Percentiles rank a stretch among this genome's conserved stretches.
phyloP scores from a whole-genome alignment of 169 alveolate genomes.

The Eimeria falciformis region DNA sequence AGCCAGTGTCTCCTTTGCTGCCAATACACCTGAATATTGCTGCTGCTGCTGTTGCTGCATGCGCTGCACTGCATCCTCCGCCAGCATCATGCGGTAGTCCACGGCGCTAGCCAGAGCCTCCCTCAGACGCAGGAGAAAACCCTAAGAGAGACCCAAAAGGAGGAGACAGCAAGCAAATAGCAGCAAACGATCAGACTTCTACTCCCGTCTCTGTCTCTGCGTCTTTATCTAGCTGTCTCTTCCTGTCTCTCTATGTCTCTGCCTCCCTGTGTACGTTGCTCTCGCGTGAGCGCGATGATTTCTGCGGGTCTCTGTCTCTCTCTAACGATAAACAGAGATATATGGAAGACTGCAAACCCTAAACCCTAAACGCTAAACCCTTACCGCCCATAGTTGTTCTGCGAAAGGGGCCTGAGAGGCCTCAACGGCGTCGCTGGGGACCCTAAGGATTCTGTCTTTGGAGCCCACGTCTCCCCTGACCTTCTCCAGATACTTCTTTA shows the following conservation, averaged over 20 bases:
- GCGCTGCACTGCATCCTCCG: conserved; percentile 71
- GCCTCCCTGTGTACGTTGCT: too few species aligned
- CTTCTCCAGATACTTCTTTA: conserved; percentile 48
- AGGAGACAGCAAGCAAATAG: background rate
- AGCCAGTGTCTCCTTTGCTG: background rate
- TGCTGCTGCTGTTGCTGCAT: conserved; percentile 63
- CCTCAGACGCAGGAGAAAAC: conserved; percentile 38
- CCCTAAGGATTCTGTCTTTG: conserved; percentile 61
- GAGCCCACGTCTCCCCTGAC: conserved; percentile 20
- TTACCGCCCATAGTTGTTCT: conserved; percentile 64
- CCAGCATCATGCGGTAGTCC: conserved; percentile 31
- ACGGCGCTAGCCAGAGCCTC: conserved; percentile 49
- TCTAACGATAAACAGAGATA: too few species aligned
- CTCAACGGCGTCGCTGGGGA: conserved; percentile 47
- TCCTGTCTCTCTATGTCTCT: too few species aligned
- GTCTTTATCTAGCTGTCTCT: too few species aligned
- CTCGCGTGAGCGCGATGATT: too few species aligned
- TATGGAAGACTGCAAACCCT: too few species aligned
- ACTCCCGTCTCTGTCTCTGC: too few species aligned
- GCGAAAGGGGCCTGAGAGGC: background rate
- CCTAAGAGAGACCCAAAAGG: conserved; percentile 3
- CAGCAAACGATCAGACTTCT: too few species aligned
- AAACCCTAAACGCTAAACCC: too few species aligned
- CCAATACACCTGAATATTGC: conserved; percentile 3
- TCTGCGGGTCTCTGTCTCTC: too few species aligned